Percentiles rank a stretch among this genome's conserved stretches.
These are phyloP conservation scores for Scutellaria barbata DNA, from an alignment of 257 asterid genomes.

Conservation along the genomic window DNA sequence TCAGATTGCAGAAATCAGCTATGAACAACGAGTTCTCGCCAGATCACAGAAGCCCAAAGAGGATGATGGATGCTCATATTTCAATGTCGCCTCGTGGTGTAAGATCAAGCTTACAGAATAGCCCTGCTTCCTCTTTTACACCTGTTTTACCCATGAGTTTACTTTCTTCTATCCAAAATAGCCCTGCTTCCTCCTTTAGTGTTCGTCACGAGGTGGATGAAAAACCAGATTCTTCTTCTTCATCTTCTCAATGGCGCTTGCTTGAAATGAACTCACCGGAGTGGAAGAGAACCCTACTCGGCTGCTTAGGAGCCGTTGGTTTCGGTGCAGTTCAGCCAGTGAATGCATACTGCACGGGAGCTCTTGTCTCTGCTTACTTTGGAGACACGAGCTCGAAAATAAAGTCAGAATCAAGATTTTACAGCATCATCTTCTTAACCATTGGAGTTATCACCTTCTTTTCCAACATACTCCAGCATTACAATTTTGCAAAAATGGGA, in stretches of 20 bases:
- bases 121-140: slow-evolving; percentile 35
- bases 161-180: slow-evolving; percentile 46
- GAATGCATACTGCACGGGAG: slow-evolving; percentile 52
- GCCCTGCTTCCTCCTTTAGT: slow-evolving; percentile 44
- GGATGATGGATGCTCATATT: slow-evolving; percentile 17
- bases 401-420: slow-evolving; percentile 47
- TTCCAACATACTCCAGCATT: slow-evolving; percentile 54
- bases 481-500: slow-evolving; percentile 57
- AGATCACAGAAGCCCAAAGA: slow-evolving; percentile 17
- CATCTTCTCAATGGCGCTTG: slow-evolving; percentile 33
- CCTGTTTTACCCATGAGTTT: slow-evolving; percentile 31
- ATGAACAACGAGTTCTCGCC: slow-evolving; percentile 3
- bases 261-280: slow-evolving; percentile 49
- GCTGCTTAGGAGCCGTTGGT: slow-evolving; percentile 49
- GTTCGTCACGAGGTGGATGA: slow-evolving; percentile 31
- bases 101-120: slow-evolving; percentile 27
- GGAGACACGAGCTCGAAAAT: slow-evolving; percentile 37
- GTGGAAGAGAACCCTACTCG: slow-evolving; percentile 51
- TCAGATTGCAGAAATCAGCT: slow-evolving; percentile 43
- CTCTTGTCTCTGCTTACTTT: slow-evolving; percentile 51
- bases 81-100: not conserved
- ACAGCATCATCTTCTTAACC: slow-evolving; percentile 43
- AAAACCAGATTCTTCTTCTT: slow-evolving; percentile 2
- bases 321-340: slow-evolving; percentile 50
- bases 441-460: slow-evolving; percentile 43